Evolutionary conservation across 2,329 filamentous ascomycete species (phyloP).

Genomic region (Ophiobolus disseminans): DNA sequence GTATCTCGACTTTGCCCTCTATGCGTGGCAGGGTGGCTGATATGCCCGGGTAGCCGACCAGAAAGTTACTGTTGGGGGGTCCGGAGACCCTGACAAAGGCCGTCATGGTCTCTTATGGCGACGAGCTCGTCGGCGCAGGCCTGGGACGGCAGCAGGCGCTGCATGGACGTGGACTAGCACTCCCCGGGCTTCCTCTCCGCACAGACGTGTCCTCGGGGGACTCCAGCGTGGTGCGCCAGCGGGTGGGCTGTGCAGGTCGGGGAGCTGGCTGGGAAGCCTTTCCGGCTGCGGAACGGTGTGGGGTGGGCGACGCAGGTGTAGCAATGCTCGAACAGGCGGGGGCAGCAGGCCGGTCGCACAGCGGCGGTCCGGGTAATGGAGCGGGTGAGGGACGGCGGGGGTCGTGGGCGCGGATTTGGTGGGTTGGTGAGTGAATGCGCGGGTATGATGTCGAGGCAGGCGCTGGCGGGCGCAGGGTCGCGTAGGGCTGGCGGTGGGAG

Average conservation of each 20-base stretch:
- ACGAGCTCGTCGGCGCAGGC: constrained; percentile 44
- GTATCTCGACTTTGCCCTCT: constrained; percentile 96
- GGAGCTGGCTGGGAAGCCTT: constrained; percentile 26
- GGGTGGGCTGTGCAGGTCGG: constrained; percentile 12
- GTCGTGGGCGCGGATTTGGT: constrained; percentile 13
- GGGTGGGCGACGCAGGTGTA: constrained; percentile 23
- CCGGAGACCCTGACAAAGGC: constrained; percentile 95
- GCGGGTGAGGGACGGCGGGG: constrained; percentile 14
- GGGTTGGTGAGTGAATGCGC: constrained; percentile 15
- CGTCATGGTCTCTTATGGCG: constrained; percentile 54
- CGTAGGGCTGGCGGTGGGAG: constrained; percentile 16
- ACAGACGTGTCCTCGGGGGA: constrained; percentile 16
- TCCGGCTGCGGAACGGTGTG: constrained; percentile 28
- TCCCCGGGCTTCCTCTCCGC: constrained; percentile 16
- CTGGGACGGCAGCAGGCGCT: constrained; percentile 40
- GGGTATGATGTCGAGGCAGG: constrained; percentile 12
- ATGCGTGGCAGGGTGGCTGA: constrained; percentile 96
- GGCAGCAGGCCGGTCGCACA: constrained; percentile 21
- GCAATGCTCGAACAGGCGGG: constrained; percentile 33
- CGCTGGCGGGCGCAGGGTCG: background rate
- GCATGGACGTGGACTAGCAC: constrained; percentile 40
- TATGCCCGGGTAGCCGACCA: constrained; percentile 97
- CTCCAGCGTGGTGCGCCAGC: constrained; percentile 4
- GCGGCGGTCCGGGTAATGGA: constrained; percentile 13
- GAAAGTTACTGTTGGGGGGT: constrained; percentile 94